A percentile compares a stretch with the other conserved stretches of the same genome.
phyloP scores from a whole-genome alignment of 2,329 filamentous ascomycete genomes.

The Huntiella abstrusa region DNA sequence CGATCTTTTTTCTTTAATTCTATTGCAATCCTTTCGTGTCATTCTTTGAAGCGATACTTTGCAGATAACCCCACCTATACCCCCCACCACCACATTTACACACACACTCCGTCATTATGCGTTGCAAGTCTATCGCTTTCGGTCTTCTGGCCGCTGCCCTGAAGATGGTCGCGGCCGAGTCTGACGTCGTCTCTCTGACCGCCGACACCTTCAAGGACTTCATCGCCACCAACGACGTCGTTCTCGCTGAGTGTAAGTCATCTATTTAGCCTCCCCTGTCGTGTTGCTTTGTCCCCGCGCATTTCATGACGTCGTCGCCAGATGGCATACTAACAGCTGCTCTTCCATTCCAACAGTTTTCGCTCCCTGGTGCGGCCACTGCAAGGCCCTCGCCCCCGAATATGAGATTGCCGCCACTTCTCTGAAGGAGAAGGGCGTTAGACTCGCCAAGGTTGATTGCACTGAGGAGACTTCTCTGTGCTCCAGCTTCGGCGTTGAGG shows the following conservation, averaged over 20 bases:
- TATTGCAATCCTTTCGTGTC: not conserved
- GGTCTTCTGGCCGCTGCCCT: slow-evolving; percentile 36
- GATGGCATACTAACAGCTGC: not conserved
- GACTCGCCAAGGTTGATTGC: slow-evolving; percentile 79
- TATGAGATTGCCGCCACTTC: slow-evolving; percentile 74
- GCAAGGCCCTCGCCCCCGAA: slow-evolving; percentile 90
- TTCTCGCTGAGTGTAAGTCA: slow-evolving; percentile 77
- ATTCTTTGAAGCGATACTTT: not conserved
- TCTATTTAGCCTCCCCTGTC: not conserved
- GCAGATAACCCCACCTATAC: not conserved
- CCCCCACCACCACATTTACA: slow-evolving; percentile 1
- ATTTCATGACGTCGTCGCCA: not conserved
- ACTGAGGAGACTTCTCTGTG: slow-evolving; percentile 87
- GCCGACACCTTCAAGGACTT: slow-evolving; percentile 77
- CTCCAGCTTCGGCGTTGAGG: slow-evolving; percentile 77
- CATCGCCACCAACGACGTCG: slow-evolving; percentile 67
- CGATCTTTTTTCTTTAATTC: not conserved
- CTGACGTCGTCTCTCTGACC: slow-evolving; percentile 72
- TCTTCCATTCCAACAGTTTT: slow-evolving; percentile 41
- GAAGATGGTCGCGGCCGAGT: slow-evolving; percentile 44
- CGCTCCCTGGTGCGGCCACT: slow-evolving; percentile 93
- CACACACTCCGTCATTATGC: slow-evolving; percentile 22
- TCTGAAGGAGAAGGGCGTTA: slow-evolving; percentile 76
- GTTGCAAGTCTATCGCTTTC: slow-evolving; percentile 30
- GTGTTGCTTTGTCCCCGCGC: not conserved